phyloP scores from a whole-genome alignment of 306 rosid species.

The Pueraria montana region DNA sequence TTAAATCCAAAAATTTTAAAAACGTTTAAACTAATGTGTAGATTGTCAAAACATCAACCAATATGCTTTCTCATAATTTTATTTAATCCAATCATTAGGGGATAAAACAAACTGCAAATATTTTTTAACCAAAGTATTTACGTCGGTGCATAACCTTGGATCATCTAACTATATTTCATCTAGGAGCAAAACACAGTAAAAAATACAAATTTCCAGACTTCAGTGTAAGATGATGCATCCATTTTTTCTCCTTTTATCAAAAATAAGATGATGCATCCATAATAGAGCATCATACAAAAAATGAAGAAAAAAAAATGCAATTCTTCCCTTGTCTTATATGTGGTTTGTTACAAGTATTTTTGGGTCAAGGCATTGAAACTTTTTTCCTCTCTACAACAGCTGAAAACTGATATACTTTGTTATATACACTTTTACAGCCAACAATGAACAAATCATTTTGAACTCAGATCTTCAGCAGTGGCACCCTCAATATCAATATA shows the following conservation, averaged over 20 bases:
- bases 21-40: neutral
- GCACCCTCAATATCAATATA: conserved; percentile 45
- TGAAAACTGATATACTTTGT: conserved; percentile 61
- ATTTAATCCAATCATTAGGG: neutral
- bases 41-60: conserved; percentile 12
- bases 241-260: conserved; percentile 35
- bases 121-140: conserved; percentile 29
- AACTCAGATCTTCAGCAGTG: conserved; percentile 46
- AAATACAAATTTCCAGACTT: conserved; percentile 41
- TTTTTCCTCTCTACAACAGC: conserved; percentile 71
- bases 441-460: conserved; percentile 52
- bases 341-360: conserved; percentile 53
- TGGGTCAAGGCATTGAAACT: conserved; percentile 57
- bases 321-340: conserved; percentile 49
- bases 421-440: conserved; percentile 73
- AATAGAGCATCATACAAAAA: conserved; percentile 60
- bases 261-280: conserved; percentile 51
- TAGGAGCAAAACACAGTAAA: conserved; percentile 23
- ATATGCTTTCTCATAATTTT: neutral
- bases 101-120: neutral
- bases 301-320: conserved; percentile 47
- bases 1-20: conserved; percentile 4
- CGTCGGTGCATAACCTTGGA: conserved; percentile 6
- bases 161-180: conserved; percentile 33
- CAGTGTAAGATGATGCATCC: conserved; percentile 55